Percentiles rank a stretch among this genome's conserved stretches.
Evolutionary conservation across 345 rosid genomes (phyloP).

Genomic region (Camelina hispida): DNA sequence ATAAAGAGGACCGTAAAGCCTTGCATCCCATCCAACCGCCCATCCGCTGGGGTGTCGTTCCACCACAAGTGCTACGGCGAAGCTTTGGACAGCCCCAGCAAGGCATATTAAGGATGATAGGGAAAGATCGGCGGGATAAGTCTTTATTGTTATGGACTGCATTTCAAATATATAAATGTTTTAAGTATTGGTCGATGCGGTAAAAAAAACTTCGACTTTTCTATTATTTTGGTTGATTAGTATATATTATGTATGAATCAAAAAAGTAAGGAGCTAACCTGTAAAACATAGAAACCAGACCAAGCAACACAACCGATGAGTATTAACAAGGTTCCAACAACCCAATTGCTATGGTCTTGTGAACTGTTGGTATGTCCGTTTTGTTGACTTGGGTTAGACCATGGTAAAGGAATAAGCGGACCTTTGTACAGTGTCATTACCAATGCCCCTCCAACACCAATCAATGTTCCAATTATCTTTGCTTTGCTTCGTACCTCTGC

Average conservation of each 20-base stretch:
- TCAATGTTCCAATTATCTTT: slow-evolving; percentile 63
- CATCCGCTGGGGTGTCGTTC: slow-evolving; percentile 61
- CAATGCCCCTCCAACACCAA: slow-evolving; percentile 69
- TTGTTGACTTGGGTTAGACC: slow-evolving; percentile 45
- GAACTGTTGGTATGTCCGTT: slow-evolving; percentile 27
- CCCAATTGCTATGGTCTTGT: slow-evolving; percentile 59
- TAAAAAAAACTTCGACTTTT: no score
- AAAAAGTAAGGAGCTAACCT: slow-evolving; percentile 44
- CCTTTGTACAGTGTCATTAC: slow-evolving; percentile 78
- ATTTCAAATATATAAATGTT: neutral
- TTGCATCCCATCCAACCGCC: slow-evolving; percentile 73
- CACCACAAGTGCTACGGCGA: slow-evolving; percentile 50
- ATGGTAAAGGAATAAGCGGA: slow-evolving; percentile 52
- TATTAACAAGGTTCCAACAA: slow-evolving; percentile 65
- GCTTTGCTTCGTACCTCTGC: slow-evolving; percentile 60
- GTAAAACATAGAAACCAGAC: slow-evolving; percentile 70
- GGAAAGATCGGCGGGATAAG: slow-evolving; percentile 67
- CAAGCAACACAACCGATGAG: slow-evolving; percentile 71
- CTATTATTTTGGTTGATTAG: neutral
- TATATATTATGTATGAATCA: neutral
- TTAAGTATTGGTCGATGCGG: neutral
- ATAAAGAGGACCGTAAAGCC: slow-evolving; percentile 73
- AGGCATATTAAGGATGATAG: slow-evolving; percentile 68
- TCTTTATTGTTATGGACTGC: slow-evolving; percentile 67
- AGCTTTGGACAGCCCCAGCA: slow-evolving; percentile 64